Conservation (phyloP, 805 yeast species). For the Nakazawaea ambrosiae region DNA sequence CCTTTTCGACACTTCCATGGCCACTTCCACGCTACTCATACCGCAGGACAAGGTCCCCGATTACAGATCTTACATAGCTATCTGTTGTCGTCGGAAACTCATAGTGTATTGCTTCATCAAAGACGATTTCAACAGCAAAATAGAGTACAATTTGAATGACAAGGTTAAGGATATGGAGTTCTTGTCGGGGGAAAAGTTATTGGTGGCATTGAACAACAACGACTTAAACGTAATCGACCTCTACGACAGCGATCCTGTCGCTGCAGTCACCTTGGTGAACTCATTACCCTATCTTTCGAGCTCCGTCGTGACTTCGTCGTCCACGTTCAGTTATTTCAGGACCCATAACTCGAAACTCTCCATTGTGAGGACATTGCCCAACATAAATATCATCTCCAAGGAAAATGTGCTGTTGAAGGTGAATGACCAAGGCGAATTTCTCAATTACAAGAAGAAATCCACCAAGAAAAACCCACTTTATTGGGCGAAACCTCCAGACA, state of each 20-base stretch:
- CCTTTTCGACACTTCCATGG: constrained; percentile 7
- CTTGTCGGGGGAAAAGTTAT: constrained; percentile 16
- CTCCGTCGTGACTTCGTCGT: constrained; percentile 9
- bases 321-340: constrained; percentile 11
- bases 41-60: constrained; percentile 4
- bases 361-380: constrained; percentile 8
- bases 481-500: constrained; percentile 21
- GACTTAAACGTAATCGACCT: constrained; percentile 15
- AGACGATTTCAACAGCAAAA: constrained; percentile 16
- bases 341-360: constrained; percentile 10
- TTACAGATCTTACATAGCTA: constrained; percentile 11
- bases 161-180: constrained; percentile 18
- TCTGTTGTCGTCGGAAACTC: constrained; percentile 17
- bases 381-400: constrained; percentile 7
- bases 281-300: constrained; percentile 8
- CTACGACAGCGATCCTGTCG: constrained; percentile 6
- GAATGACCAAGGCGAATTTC: constrained; percentile 4
- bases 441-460: constrained; percentile 4
- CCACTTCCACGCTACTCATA: too few relatives aligned
- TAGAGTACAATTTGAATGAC: constrained; percentile 20
- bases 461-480: constrained; percentile 10
- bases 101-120: constrained; percentile 18
- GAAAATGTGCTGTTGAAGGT: constrained; percentile 11
- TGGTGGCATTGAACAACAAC: constrained; percentile 18
- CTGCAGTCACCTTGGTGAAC: constrained; percentile 1